Percentiles rank a stretch among this genome's conserved stretches.
phyloP scores from a whole-genome alignment of 345 rosid genomes.

The Linum lewisii region DNA sequence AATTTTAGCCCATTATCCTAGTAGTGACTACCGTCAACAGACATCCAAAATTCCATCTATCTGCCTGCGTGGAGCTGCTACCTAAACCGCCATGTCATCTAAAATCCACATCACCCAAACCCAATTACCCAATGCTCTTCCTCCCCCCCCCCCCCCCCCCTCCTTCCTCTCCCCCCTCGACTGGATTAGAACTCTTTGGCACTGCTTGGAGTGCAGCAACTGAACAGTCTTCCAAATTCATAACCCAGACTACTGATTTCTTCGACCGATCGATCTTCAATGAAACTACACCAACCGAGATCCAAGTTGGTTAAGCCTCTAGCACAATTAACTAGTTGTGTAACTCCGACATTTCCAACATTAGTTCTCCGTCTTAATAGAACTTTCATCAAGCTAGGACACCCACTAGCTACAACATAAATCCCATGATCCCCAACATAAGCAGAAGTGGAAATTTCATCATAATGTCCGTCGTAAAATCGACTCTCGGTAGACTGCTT shows the following conservation, averaged over 20 bases:
- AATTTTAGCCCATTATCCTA: no score
- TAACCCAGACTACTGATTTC: conserved; percentile 18
- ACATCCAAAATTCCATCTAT: no score
- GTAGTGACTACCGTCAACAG: no score
- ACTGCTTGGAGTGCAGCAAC: no score
- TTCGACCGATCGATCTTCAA: conserved; percentile 27
- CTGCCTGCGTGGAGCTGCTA: no score
- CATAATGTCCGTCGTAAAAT: conserved; percentile 1
- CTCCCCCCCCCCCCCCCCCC: no score
- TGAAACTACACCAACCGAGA: conserved; percentile 30
- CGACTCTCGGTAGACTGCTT: conserved; percentile 4
- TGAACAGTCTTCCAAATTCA: conserved; percentile 35
- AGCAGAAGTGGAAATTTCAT: not conserved
- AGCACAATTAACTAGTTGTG: conserved; percentile 18
- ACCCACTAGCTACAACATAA: conserved; percentile 25
- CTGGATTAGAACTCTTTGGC: no score
- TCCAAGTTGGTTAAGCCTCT: conserved; percentile 24
- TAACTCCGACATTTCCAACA: conserved; percentile 25
- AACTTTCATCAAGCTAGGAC: conserved; percentile 19
- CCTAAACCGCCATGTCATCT: no score
- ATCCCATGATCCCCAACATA: conserved; percentile 28
- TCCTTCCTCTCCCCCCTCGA: no score
- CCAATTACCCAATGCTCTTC: no score
- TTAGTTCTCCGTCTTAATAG: conserved; percentile 27
- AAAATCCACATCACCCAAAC: no score